These are phyloP conservation scores for Arthrobotrys iridis DNA, from an alignment of 2,329 filamentous ascomycete species.

Conservation along the genomic window DNA sequence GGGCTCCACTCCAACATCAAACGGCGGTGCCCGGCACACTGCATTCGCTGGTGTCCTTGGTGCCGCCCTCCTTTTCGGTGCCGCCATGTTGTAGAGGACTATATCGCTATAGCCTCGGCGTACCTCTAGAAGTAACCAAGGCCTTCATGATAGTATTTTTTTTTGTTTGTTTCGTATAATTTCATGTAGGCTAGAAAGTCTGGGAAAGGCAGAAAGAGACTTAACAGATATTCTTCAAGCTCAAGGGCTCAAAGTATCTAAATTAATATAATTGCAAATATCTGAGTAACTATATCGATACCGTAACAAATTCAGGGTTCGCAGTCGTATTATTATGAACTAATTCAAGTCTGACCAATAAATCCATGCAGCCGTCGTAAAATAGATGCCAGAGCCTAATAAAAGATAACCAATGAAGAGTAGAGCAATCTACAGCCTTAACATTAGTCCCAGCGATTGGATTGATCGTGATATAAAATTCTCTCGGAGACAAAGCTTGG, in stretches of 20 bases:
- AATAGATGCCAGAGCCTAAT: not conserved
- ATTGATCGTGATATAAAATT: too few species aligned
- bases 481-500: too few species aligned
- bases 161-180: not conserved
- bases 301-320: too few species aligned
- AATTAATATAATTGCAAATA: not conserved
- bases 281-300: too few species aligned
- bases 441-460: too few species aligned
- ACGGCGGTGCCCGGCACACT: slow-evolving; percentile 15
- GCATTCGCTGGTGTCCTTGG: slow-evolving; percentile 10
- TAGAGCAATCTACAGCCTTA: not conserved
- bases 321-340: too few species aligned
- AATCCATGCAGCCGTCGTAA: not conserved
- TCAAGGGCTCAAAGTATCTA: not conserved
- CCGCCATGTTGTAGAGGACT: not conserved
- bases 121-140: not conserved
- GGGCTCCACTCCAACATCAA: slow-evolving; percentile 31
- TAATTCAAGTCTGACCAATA: not conserved
- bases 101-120: too few species aligned
- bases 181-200: too few species aligned
- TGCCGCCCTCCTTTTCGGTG: slow-evolving; percentile 15
- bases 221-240: too few species aligned
- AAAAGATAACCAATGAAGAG: not conserved
- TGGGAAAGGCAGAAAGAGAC: not conserved
- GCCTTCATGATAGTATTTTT: not conserved